Base-by-base conservation (phyloP, 805 yeast genomes). In the Barnettozyma siamensis region DNA sequence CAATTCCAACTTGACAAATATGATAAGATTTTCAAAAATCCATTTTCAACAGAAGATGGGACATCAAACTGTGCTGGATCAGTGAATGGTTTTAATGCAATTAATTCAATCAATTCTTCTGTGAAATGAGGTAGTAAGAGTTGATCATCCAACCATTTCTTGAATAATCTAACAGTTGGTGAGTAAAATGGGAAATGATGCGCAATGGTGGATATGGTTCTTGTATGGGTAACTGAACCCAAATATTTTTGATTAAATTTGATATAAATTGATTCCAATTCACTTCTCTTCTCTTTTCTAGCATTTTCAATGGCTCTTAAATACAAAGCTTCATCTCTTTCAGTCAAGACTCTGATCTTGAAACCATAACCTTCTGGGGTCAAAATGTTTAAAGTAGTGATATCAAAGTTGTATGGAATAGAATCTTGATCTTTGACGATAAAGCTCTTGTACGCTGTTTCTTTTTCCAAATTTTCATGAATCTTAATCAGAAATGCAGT, bases 361-460 rank as follows among this genome's bases (percentile, higher is more conserved):
- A 88, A 91, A 1, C 94, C 96, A 60, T 66, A 91, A 2, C 99
- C 99, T 46, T 84, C 93, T 2, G 96, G 95, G 0, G 95, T 76
- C 45, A 87, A 69, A 17, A 93, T 67, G 39, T 81, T 76, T 45
- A 87, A 63, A 4, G 75, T 64, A 1, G 76, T 67, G 23, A 83
- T 67, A 45, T 76, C 74, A 33, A 70, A 64, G 55, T 81, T 81
- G 58, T 75, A 79, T 5, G 91, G 89, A 47, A 84, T 69, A 2
- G 78, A 65, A 5, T 64, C 64, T 47, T 71, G 69, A 57, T 89
- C 96, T 39, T 76, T 72, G 2, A 83, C 76, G 27, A 89, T 65
- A 50, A 70, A 76, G 2, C 83, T 66, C 35, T 65, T 67, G 57
- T 83, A 85, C 15, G 63, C 64, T 11, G 80, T 70, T 39, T 76